Conservation (phyloP, 2,329 filamentous ascomycete species). For the Sporothrix protearum region DNA sequence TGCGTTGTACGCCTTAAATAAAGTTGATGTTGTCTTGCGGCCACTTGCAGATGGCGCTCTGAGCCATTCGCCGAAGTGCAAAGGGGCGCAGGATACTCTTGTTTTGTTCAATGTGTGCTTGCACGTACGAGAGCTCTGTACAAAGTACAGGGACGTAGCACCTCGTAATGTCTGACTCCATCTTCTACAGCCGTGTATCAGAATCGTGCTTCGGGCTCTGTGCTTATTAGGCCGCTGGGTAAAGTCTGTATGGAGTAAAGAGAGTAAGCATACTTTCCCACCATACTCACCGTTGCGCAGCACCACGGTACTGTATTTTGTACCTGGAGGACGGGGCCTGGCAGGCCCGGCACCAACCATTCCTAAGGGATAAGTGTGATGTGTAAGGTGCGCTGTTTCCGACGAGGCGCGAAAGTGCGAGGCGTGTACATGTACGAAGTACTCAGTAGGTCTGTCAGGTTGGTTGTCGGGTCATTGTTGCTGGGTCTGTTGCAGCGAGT, state of each 20-base stretch:
- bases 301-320: not conserved
- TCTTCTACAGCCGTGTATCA: not conserved
- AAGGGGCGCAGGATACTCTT: not conserved
- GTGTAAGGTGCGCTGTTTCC: not conserved
- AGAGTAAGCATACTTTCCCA: not conserved
- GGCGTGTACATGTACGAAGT: not conserved
- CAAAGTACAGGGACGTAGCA: not conserved
- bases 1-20: slow-evolving; percentile 13
- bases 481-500: not conserved
- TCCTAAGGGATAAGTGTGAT: not conserved
- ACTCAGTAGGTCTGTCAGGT: not conserved
- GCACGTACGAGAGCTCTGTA: not conserved
- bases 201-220: not conserved
- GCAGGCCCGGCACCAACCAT: not conserved
- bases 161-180: not conserved
- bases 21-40: slow-evolving; percentile 8
- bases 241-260: not conserved
- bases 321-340: slow-evolving; percentile 3
- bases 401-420: not conserved
- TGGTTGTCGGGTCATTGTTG: not conserved
- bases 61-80: slow-evolving; percentile 16
- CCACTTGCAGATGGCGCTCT: not conserved
- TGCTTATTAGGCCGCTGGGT: not conserved
- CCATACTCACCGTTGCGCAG: slow-evolving; percentile 2
- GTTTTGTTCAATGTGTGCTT: not conserved